These are phyloP conservation scores for Aspergillus pseudoterreus DNA, from an alignment of 2,329 filamentous ascomycete species.

Conservation along the genomic window DNA sequence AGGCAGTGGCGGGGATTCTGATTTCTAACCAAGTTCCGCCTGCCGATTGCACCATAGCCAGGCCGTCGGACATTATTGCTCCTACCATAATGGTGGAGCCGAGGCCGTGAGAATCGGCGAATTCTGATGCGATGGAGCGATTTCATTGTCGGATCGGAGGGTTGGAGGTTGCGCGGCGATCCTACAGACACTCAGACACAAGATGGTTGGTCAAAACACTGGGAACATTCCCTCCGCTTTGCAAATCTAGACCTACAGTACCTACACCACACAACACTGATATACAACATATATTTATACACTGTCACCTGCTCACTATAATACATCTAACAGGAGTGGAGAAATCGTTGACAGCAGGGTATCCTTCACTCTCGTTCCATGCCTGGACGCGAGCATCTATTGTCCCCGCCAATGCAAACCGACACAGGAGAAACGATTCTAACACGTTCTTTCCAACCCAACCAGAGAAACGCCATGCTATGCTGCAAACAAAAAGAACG, in stretches of 20 bases:
- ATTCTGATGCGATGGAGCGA: too few species aligned
- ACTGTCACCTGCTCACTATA: too few species aligned
- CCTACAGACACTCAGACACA: too few species aligned
- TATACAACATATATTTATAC: too few species aligned
- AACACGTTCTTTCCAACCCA: constrained; percentile 14
- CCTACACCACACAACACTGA: too few species aligned
- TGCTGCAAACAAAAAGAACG: constrained; percentile 26
- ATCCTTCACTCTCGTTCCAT: background rate
- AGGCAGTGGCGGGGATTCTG: constrained; percentile 4
- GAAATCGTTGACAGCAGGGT: background rate
- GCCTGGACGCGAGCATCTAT: background rate
- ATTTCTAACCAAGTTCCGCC: constrained; percentile 9
- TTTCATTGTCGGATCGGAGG: too few species aligned
- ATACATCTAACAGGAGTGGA: background rate
- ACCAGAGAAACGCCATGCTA: constrained; percentile 40
- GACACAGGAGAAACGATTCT: constrained; percentile 5
- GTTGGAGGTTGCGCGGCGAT: too few species aligned
- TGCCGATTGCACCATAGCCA: constrained; percentile 22
- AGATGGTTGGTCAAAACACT: too few species aligned
- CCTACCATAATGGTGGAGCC: background rate
- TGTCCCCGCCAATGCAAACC: background rate
- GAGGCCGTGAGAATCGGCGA: background rate
- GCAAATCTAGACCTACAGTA: too few species aligned
- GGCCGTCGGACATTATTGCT: background rate
- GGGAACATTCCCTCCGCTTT: too few species aligned